Evolutionary conservation across 345 rosid species (phyloP).

Genomic region (Angophora floribunda): DNA sequence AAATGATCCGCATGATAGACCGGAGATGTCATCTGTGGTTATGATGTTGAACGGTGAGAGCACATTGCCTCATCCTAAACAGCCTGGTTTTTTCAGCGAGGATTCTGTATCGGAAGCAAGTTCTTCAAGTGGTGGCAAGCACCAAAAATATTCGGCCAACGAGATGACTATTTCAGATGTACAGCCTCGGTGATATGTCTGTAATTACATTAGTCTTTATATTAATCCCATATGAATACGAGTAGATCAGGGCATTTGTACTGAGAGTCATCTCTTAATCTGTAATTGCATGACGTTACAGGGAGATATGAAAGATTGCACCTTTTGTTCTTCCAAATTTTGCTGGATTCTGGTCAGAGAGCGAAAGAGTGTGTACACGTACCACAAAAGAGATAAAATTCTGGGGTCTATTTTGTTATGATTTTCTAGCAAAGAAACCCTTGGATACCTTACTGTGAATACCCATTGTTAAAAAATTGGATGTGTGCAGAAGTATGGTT

Average conservation of each 20-base stretch:
- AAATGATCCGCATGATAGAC: neutral
- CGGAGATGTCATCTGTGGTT: neutral
- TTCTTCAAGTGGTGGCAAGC: neutral
- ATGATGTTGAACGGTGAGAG: neutral
- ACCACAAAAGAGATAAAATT: neutral
- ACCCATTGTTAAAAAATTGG: no score
- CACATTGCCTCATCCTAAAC: neutral
- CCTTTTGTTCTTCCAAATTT: neutral
- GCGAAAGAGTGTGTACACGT: neutral
- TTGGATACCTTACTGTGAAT: no score
- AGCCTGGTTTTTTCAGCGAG: neutral
- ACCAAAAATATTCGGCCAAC: neutral
- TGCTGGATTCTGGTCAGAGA: constrained; percentile 7
- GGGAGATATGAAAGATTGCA: neutral
- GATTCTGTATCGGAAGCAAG: neutral
- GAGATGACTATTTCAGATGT: neutral
- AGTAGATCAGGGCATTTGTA: neutral
- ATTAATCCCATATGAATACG: neutral
- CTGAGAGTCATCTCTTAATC: neutral
- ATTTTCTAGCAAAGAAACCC: neutral
- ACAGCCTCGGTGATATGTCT: neutral
- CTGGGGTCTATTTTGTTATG: neutral
- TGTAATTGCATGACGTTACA: neutral
- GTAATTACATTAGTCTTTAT: neutral
- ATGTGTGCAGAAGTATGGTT: no score